A percentile compares a stretch with the other conserved stretches of the same genome.
Evolutionary conservation across 768 basidiomycete species (phyloP).

Genomic region (Xanthoconium stramineum): DNA sequence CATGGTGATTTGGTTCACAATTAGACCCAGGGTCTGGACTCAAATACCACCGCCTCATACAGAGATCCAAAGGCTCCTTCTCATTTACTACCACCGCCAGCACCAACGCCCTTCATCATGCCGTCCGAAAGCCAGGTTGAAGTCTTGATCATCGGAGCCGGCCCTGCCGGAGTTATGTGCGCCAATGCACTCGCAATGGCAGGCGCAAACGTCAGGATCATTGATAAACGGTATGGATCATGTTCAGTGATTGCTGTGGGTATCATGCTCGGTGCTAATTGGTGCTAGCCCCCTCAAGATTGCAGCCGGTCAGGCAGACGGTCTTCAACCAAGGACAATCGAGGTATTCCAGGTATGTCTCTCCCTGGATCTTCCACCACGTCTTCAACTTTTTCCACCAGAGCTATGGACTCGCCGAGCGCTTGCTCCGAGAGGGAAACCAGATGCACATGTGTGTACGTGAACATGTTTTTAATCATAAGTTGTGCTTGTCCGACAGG

Average conservation of each 20-base stretch:
- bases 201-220: slow-evolving; percentile 43
- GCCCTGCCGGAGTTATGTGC: slow-evolving; percentile 64
- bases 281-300: slow-evolving; percentile 37
- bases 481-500: background rate
- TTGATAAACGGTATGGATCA: slow-evolving; percentile 42
- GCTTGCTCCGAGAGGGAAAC: slow-evolving; percentile 59
- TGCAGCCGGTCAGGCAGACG: slow-evolving; percentile 51
- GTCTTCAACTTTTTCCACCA: slow-evolving; percentile 21
- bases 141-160: slow-evolving; percentile 49
- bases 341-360: slow-evolving; percentile 47
- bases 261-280: background rate
- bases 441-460: slow-evolving; percentile 70
- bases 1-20: too few relatives aligned
- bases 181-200: slow-evolving; percentile 49
- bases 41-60: too few relatives aligned
- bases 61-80: too few relatives aligned
- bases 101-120: slow-evolving; percentile 8
- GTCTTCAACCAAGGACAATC: slow-evolving; percentile 53
- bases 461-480: background rate
- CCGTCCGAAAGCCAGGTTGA: slow-evolving; percentile 35
- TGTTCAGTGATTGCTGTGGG: background rate
- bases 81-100: too few relatives aligned
- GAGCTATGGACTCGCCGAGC: slow-evolving; percentile 47
- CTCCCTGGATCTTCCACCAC: background rate
- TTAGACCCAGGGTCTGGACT: too few relatives aligned